phyloP scores from a whole-genome alignment of 1,284 basidiomycete genomes.

The Chalciporus sp. region DNA sequence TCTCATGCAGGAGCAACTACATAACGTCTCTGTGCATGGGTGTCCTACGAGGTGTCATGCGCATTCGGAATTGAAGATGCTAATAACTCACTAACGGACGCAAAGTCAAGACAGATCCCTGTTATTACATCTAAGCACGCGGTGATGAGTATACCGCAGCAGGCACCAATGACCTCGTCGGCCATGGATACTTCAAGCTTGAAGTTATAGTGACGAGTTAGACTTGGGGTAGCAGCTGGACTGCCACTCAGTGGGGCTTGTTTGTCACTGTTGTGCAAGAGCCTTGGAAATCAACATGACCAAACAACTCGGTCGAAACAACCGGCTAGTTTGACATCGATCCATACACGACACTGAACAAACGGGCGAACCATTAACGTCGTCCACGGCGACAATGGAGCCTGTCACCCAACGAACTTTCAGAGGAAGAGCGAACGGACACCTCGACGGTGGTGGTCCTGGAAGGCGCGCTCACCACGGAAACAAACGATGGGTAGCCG shows the following conservation, averaged over 20 bases:
- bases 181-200: slow-evolving; percentile 11
- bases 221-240: no score
- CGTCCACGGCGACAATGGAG: slow-evolving; percentile 29
- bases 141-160: slow-evolving; percentile 19
- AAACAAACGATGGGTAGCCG: slow-evolving; percentile 60
- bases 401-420: slow-evolving; percentile 18
- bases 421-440: slow-evolving; percentile 26
- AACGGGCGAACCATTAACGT: slow-evolving; percentile 8
- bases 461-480: slow-evolving; percentile 34
- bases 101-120: slow-evolving; percentile 28
- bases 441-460: slow-evolving; percentile 15
- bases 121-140: slow-evolving; percentile 28
- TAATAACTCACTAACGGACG: slow-evolving; percentile 20
- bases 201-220: no score
- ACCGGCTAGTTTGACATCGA: neutral
- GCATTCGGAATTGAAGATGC: neutral
- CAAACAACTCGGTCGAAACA: neutral
- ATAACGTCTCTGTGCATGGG: slow-evolving; percentile 28
- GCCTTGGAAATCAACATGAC: slow-evolving; percentile 8
- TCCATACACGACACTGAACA: neutral
- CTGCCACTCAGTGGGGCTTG: no score
- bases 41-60: slow-evolving; percentile 13
- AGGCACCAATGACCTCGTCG: slow-evolving; percentile 23
- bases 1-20: slow-evolving; percentile 23
- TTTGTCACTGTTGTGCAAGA: slow-evolving; percentile 4